A percentile compares a stretch with the other conserved stretches of the same genome.
These are phyloP conservation scores for Aspergillus pseudoterreus DNA, from an alignment of 2,329 filamentous ascomycete species.

Conservation along the genomic window DNA sequence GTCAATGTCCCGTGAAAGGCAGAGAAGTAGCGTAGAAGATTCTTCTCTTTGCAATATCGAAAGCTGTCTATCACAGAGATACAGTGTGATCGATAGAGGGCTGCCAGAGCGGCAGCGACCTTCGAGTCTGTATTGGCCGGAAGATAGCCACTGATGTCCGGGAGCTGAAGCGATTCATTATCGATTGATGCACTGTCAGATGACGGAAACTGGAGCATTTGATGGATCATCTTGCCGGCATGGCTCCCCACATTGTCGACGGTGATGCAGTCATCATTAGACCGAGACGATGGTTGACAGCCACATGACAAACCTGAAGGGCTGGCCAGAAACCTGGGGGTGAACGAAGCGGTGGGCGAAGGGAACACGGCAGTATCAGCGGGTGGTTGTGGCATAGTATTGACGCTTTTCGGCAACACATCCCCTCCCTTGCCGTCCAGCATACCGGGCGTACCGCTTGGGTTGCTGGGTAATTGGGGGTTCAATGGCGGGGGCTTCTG, in stretches of 20 bases:
- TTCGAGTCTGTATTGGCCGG: conserved; percentile 80
- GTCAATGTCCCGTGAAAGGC: conserved; percentile 96
- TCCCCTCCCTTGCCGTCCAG: conserved; percentile 24
- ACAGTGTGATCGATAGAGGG: conserved; percentile 89
- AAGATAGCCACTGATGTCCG: conserved; percentile 78
- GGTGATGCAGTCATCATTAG: conserved; percentile 30
- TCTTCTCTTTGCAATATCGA: conserved; percentile 93
- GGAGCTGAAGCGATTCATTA: conserved; percentile 71
- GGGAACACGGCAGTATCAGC: conserved; percentile 38
- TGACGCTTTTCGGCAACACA: conserved; percentile 29
- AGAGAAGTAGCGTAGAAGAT: conserved; percentile 90
- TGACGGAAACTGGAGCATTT: conserved; percentile 37
- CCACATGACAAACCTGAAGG: conserved; percentile 21
- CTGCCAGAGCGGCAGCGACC: conserved; percentile 77
- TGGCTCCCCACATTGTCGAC: conserved; percentile 35
- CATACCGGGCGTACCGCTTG: conserved; percentile 14
- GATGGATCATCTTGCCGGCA: conserved; percentile 36
- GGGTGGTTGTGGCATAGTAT: conserved; percentile 27
- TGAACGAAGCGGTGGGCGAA: conserved; percentile 37
- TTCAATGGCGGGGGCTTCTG: conserved; percentile 28
- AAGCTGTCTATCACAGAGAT: conserved; percentile 94
- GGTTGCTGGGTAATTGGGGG: conserved; percentile 21
- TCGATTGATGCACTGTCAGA: conserved; percentile 46
- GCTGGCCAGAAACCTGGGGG: conserved; percentile 27
- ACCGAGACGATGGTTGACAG: conserved; percentile 26